Evolutionary conservation across 768 basidiomycete genomes (phyloP).

Genomic region (Xerocomellus amylosporus): DNA sequence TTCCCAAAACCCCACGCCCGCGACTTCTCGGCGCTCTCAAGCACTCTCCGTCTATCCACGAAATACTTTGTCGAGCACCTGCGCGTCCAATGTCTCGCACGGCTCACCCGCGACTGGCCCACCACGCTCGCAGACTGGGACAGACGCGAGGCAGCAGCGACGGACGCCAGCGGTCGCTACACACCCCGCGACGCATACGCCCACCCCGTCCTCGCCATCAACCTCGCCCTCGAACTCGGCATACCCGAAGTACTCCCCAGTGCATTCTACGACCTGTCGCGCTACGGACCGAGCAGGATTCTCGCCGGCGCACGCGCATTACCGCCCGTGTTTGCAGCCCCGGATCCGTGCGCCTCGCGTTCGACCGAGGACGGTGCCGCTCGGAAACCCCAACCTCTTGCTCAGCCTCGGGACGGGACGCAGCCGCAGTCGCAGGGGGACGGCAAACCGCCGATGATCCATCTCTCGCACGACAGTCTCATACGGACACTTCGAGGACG

Average conservation of each 20-base stretch:
- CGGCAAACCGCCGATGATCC: conserved; percentile 11
- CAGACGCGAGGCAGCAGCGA: conserved; percentile 54
- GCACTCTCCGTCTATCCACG: conserved; percentile 66
- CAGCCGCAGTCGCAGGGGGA: not conserved
- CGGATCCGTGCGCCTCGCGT: conserved; percentile 17
- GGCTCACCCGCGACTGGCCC: conserved; percentile 66
- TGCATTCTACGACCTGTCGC: conserved; percentile 71
- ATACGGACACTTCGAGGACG: conserved; percentile 56
- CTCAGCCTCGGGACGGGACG: not conserved
- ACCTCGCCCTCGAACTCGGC: conserved; percentile 64
- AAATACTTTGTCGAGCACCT: conserved; percentile 76
- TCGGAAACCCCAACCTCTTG: not conserved
- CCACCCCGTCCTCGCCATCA: conserved; percentile 69
- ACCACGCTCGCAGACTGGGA: conserved; percentile 68
- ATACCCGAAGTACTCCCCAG: conserved; percentile 58
- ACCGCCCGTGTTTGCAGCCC: conserved; percentile 29
- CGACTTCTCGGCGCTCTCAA: conserved; percentile 59
- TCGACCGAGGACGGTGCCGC: not conserved
- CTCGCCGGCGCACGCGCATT: conserved; percentile 47
- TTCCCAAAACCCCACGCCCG: conserved; percentile 46
- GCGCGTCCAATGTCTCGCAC: conserved; percentile 55
- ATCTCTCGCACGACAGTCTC: conserved; percentile 41
- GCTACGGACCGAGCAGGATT: conserved; percentile 72
- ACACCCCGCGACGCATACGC: conserved; percentile 54
- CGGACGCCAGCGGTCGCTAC: conserved; percentile 52